Conservation (phyloP, 2,329 filamentous ascomycete species). For the Xylaria polymorpha region DNA sequence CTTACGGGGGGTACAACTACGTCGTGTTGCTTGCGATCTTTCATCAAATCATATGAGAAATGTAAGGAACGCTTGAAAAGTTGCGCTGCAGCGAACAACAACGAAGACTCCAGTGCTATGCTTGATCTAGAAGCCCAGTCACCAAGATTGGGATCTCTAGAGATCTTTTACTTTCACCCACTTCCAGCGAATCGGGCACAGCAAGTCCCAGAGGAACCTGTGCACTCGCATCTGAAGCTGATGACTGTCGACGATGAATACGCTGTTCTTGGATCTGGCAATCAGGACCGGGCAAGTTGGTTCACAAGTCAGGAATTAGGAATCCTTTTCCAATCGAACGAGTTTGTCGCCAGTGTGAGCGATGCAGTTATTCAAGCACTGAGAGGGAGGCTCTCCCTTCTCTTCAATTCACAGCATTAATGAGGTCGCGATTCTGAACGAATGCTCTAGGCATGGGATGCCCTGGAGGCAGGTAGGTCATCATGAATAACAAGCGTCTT, state of each 20-base stretch:
- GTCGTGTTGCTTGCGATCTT: constrained; percentile 67
- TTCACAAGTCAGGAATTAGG: constrained; percentile 88
- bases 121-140: constrained; percentile 58
- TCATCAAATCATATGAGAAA: constrained; percentile 60
- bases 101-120: constrained; percentile 41
- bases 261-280: constrained; percentile 80
- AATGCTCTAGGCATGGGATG: background rate
- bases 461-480: background rate
- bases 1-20: constrained; percentile 82
- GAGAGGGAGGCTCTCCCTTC: constrained; percentile 48
- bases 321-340: constrained; percentile 62
- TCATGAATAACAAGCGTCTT: background rate
- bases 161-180: constrained; percentile 68
- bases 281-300: constrained; percentile 88
- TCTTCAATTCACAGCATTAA: constrained; percentile 44
- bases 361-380: constrained; percentile 50
- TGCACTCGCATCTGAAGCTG: constrained; percentile 82
- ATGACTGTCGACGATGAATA: constrained; percentile 76
- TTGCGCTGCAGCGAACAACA: constrained; percentile 28
- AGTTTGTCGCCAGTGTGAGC: constrained; percentile 50
- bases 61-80: constrained; percentile 56
- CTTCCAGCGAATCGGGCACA: constrained; percentile 35
- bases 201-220: constrained; percentile 64
- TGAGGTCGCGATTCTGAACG: background rate
- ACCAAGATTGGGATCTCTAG: constrained; percentile 60